Conservation (phyloP, 306 rosid species). For the Benincasa hispida region DNA sequence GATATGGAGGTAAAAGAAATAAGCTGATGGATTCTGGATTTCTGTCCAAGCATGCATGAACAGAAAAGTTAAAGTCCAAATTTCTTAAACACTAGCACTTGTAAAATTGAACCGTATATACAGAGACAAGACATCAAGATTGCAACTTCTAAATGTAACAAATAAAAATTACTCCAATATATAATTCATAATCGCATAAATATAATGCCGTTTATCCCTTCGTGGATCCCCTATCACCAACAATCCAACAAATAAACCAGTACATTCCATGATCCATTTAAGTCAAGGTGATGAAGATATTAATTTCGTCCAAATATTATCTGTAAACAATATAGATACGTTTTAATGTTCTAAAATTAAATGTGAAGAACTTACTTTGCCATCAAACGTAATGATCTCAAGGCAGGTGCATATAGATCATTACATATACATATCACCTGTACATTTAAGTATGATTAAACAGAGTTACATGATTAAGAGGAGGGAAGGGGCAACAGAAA, state of each 20-base stretch:
- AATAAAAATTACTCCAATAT: not conserved
- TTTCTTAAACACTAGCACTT: not conserved
- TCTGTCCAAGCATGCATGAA: not conserved
- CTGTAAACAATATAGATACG: not conserved
- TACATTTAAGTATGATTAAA: slow-evolving; percentile 12
- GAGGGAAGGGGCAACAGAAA: slow-evolving; percentile 7
- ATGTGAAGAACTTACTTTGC: slow-evolving; percentile 64
- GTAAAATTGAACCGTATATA: not conserved
- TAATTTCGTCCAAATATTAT: not conserved
- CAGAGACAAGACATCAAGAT: slow-evolving; percentile 1
- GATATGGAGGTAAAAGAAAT: not conserved
- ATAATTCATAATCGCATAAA: not conserved
- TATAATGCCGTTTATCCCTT: not conserved
- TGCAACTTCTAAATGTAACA: not conserved
- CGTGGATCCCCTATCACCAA: not conserved
- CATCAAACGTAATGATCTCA: slow-evolving; percentile 80
- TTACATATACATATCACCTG: slow-evolving; percentile 97
- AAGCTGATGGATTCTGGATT: not conserved
- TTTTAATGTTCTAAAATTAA: slow-evolving; percentile 1
- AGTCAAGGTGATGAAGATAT: not conserved
- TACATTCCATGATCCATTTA: not conserved
- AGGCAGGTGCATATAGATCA: slow-evolving; percentile 85
- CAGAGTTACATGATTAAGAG: slow-evolving; percentile 1
- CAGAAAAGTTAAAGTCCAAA: not conserved
- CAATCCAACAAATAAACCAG: not conserved